Conservation (phyloP, 179 eudicot species). For the Vitellaria paradoxa region DNA sequence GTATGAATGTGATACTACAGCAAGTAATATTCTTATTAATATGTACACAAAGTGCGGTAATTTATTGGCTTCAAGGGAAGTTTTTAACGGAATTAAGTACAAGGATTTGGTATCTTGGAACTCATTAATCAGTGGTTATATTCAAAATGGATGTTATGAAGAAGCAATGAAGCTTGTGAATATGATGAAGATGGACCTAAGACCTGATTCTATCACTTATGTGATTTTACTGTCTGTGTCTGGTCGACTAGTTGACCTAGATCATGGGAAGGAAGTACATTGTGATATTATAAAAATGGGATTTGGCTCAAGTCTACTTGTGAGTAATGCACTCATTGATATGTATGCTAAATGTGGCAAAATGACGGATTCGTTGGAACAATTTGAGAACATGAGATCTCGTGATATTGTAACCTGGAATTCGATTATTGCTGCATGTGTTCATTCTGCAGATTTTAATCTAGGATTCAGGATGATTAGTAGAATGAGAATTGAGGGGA, state of each 20-base stretch:
- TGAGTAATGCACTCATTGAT: constrained; percentile 46
- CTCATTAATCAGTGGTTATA: constrained; percentile 32
- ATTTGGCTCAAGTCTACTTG: constrained; percentile 24
- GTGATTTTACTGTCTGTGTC: constrained; percentile 29
- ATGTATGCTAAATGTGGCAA: constrained; percentile 42
- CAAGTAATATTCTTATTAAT: constrained; percentile 41
- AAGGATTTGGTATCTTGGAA: constrained; percentile 47
- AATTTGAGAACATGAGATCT: constrained; percentile 38
- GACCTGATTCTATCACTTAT: constrained; percentile 41
- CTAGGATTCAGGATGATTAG: constrained; percentile 36
- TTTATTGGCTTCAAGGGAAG: constrained; percentile 28
- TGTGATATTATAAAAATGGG: constrained; percentile 37
- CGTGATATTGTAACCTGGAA: constrained; percentile 52
- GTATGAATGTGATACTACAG: constrained; percentile 31
- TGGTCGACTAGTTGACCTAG: constrained; percentile 15
- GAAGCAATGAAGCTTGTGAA: constrained; percentile 32
- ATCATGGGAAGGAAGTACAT: constrained; percentile 31
- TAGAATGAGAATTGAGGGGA: constrained; percentile 37
- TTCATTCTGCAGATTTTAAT: constrained; percentile 25
- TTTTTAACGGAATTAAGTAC: constrained; percentile 31
- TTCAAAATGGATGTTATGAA: constrained; percentile 24
- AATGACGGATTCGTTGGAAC: constrained; percentile 30
- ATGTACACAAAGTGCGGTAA: constrained; percentile 50
- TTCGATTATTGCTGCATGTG: constrained; percentile 37
- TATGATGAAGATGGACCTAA: constrained; percentile 25